Percentiles rank a stretch among this genome's conserved stretches.
Evolutionary conservation across 148 eudicot species (phyloP).

Genomic region (Fagopyrum homotropicum): DNA sequence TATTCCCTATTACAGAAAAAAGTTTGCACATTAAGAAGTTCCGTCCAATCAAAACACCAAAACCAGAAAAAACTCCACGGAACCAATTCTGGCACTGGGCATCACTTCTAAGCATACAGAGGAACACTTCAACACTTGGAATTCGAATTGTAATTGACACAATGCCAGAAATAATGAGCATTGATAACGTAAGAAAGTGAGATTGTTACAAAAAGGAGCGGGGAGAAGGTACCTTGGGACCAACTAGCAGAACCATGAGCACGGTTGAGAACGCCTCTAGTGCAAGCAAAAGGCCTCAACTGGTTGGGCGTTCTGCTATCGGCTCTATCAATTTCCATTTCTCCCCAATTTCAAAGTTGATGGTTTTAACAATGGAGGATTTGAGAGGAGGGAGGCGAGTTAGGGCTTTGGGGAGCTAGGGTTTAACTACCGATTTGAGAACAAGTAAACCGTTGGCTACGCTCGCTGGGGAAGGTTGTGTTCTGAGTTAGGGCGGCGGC

Average conservation of each 20-base stretch:
- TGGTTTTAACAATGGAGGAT: neutral
- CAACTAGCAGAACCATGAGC: slow-evolving; percentile 92
- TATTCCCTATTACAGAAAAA: too few species aligned
- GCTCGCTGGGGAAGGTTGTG: too few species aligned
- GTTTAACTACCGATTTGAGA: neutral
- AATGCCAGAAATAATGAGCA: neutral
- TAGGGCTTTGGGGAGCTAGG: neutral
- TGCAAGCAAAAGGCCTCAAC: slow-evolving; percentile 19
- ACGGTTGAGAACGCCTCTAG: slow-evolving; percentile 52
- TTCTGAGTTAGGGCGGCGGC: too few species aligned
- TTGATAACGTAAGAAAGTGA: neutral
- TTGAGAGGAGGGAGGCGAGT: neutral
- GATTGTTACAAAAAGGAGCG: neutral
- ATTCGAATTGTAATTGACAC: too few species aligned
- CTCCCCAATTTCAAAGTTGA: slow-evolving; percentile 6
- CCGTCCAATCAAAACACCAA: too few species aligned
- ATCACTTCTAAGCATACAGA: too few species aligned
- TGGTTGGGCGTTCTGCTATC: slow-evolving; percentile 16
- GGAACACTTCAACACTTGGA: too few species aligned
- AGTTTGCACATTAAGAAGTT: too few species aligned
- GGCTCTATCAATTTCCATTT: slow-evolving; percentile 50
- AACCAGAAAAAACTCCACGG: too few species aligned
- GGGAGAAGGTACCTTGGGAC: slow-evolving; percentile 54
- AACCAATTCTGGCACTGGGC: too few species aligned
- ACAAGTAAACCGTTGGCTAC: too few species aligned